Evolutionary conservation across 176 grass and related monocot genomes (phyloP).

Genomic region (Stipa capillata): DNA sequence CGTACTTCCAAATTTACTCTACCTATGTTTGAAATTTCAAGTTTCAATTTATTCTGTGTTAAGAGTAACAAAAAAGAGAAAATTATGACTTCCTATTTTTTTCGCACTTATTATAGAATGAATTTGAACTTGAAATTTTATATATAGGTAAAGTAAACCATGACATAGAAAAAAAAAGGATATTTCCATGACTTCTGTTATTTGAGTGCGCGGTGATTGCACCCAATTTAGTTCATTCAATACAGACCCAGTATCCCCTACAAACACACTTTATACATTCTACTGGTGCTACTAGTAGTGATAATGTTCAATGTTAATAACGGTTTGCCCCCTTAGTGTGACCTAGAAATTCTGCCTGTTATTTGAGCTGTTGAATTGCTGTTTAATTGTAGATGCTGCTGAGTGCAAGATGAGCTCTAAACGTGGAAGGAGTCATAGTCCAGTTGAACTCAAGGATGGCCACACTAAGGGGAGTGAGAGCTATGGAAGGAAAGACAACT

Average conservation of each 20-base stretch:
- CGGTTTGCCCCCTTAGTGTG: not conserved
- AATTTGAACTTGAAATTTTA: not conserved
- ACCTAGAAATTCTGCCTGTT: not conserved
- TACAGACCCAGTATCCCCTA: not conserved
- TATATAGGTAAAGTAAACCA: not conserved
- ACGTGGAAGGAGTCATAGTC: constrained; percentile 44
- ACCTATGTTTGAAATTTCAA: not conserved
- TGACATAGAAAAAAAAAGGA: not conserved
- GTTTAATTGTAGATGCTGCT: constrained; percentile 18
- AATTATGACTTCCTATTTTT: not conserved
- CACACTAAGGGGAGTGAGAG: constrained; percentile 22
- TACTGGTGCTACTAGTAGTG: not conserved
- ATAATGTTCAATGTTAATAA: not conserved
- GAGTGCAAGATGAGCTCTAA: constrained; percentile 33
- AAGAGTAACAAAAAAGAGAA: not conserved
- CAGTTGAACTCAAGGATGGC: constrained; percentile 35
- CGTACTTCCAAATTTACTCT: not conserved
- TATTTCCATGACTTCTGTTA: not conserved
- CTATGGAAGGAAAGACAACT: constrained; percentile 32
- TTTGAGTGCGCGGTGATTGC: not conserved
- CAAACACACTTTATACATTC: not conserved
- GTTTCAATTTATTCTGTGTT: not conserved
- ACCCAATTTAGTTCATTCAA: not conserved
- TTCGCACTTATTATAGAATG: not conserved
- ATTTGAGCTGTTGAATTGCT: not conserved